Base-by-base conservation (phyloP, 495 filamentous ascomycete genomes). In the Neurospora sp. region DNA sequence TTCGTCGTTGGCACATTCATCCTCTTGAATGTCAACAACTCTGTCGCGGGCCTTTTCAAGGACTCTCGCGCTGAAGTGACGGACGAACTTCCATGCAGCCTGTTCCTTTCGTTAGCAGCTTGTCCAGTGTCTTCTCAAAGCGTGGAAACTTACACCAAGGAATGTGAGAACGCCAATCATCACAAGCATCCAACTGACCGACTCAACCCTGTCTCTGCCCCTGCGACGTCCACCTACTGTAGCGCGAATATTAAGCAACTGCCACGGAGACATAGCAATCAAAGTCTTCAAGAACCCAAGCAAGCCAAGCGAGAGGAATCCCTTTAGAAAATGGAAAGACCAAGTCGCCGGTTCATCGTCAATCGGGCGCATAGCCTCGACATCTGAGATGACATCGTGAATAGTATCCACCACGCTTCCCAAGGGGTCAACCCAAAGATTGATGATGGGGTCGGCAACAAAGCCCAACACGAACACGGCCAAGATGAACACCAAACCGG, bases 391-490 rank as follows among this genome's bases (percentile, higher is more conserved):
- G 74, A 78, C 74, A 38, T 76, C 82, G 40, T 76, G 74, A 37
- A 86, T 79, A 3, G 79, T 72, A 37, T 86, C 85, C 68, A 77
- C 73, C 69, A 85, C 73, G 61, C 79, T 81, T 76, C 86, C 78
- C 71, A 90, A 81, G 0, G 93, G 93, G 78, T 96, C 93, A 18
- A 95, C 80, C 83, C 94, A 97, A 22, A 97, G 83, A 74, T 92
- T 91, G 79, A 99, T 92, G 76, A 98, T 93, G 12, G 94, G 94
- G 83, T 98, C 95, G 74, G 93, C 94, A 78, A 98, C 82, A 77
- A 98, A 98, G 71, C 94, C 94, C 74, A 97, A 87, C 2, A 93
- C 7, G 75, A 94, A 98, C 39, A 96, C 83, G 61, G 89, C 86
- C 42, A 90, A 72, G 14, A 93, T 40, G 68, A 97, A 84, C 74